phyloP scores from a whole-genome alignment of 768 basidiomycete species.

The Artomyces pyxidatus region DNA sequence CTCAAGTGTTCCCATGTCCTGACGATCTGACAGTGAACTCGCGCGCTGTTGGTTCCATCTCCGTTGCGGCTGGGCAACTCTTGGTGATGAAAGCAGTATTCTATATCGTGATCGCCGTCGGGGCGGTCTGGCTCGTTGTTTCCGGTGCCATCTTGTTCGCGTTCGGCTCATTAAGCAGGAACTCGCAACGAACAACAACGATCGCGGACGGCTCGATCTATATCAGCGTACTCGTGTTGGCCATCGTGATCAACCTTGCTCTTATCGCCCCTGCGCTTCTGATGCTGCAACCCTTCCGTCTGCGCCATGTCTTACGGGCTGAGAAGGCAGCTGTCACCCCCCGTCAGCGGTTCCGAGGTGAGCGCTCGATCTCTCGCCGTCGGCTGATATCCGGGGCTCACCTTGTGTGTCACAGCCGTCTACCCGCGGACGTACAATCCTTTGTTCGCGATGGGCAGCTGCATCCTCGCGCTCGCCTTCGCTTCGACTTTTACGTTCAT shows the following conservation, averaged over 20 bases:
- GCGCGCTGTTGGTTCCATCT: conserved; percentile 40
- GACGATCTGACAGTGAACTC: conserved; percentile 9
- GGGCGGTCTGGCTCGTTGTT: conserved; percentile 52
- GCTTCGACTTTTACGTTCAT: conserved; percentile 67
- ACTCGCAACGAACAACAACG: conserved; percentile 27
- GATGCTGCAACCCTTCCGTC: conserved; percentile 59
- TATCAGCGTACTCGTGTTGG: conserved; percentile 52
- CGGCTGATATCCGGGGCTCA: neutral
- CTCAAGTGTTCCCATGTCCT: neutral
- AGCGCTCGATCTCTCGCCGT: conserved; percentile 15
- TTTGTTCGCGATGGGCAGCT: conserved; percentile 56
- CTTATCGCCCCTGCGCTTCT: conserved; percentile 65
- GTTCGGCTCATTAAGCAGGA: conserved; percentile 45
- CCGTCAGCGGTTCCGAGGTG: conserved; percentile 71
- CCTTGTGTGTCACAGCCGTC: conserved; percentile 38
- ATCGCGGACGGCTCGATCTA: conserved; percentile 68
- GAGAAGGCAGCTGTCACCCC: conserved; percentile 63
- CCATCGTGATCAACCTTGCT: conserved; percentile 54
- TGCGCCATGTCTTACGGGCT: conserved; percentile 48
- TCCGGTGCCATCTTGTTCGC: conserved; percentile 68
- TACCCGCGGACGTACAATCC: conserved; percentile 69
- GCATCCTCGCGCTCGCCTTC: conserved; percentile 61
- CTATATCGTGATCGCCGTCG: conserved; percentile 44
- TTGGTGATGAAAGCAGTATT: conserved; percentile 58
- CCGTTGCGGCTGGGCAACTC: conserved; percentile 54